Evolutionary conservation across 2,329 filamentous ascomycete species (phyloP), one percentile per base, ranked within the genome.

Genomic region (Claviceps spartinae): DNA sequence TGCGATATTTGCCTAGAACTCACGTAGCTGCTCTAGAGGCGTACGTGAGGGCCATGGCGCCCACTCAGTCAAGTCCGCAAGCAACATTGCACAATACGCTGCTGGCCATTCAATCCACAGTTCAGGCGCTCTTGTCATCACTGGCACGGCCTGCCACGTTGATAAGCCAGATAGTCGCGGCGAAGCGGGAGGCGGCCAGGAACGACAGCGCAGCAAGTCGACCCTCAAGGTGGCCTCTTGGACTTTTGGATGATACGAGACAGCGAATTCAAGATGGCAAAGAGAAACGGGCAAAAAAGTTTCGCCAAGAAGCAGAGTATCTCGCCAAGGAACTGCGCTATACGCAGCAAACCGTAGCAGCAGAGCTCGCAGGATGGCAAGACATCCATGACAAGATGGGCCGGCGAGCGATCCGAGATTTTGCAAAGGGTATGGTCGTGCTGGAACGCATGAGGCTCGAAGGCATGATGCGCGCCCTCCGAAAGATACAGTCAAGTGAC

Each of bases 361-460:
- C 82, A 1, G 93, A 98, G 69, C 68, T 98, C 52, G 93, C 93
- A 0, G 89, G 87, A 16, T 98, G 93, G 88, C 90, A 95, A 62
- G 88, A 94, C 42, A 80, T 89, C 71, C 82, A 95, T 62, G 87
- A 88, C 58, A 81, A 79, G 61, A 81, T 87, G 69, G 89, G 86
- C 1, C 74, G 82, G 55, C 78, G 78, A 54, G 86, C 88, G 30
- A 78, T 96, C 55, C 80, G 77, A 57, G 82, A 88, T 47, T 79
- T 95, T 59, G 91, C 86, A 18, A 78, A 75, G 61, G 80, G 81
- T 36, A 89, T 90, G 77, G 73, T 97, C 26, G 79, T 95, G 4
- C 77, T 79, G 50, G 93, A 98, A 69, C 79, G 78, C 57, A 85
- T 86, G 63, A 78, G 86, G 58, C 70, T 95, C 57, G 88, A 88